Percentiles rank a stretch among this genome's conserved stretches.
Conservation (phyloP, 1,284 basidiomycete genomes). For the Leucoagaricus sp. region DNA sequence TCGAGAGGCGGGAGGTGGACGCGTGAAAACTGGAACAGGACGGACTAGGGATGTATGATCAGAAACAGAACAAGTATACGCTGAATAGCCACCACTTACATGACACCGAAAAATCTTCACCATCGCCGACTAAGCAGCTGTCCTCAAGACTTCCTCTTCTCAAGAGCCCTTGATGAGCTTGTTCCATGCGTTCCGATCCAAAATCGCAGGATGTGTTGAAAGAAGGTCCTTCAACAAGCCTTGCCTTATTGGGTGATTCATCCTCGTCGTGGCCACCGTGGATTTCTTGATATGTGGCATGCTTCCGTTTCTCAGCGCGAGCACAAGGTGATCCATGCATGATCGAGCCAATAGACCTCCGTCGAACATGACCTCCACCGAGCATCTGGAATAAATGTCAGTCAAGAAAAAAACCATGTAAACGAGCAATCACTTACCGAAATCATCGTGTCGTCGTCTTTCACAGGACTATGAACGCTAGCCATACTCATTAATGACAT, state of each 20-base stretch:
- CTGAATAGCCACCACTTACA: slow-evolving; percentile 42
- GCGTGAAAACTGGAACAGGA: slow-evolving; percentile 55
- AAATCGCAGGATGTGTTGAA: slow-evolving; percentile 66
- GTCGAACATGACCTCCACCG: slow-evolving; percentile 70
- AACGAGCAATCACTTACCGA: slow-evolving; percentile 47
- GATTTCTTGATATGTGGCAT: slow-evolving; percentile 37
- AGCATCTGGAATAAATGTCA: slow-evolving; percentile 56
- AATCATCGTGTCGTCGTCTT: slow-evolving; percentile 81
- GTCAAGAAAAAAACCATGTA: not conserved
- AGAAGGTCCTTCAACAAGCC: slow-evolving; percentile 52
- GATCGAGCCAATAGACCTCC: slow-evolving; percentile 62
- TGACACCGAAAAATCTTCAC: slow-evolving; percentile 57
- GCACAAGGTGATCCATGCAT: slow-evolving; percentile 74
- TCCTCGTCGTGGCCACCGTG: slow-evolving; percentile 34
- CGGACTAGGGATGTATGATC: slow-evolving; percentile 39
- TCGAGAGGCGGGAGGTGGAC: slow-evolving; percentile 51
- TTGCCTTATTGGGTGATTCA: slow-evolving; percentile 42
- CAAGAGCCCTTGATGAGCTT: slow-evolving; percentile 58
- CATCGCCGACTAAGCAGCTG: slow-evolving; percentile 58
- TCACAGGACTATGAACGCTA: slow-evolving; percentile 51
- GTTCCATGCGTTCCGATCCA: slow-evolving; percentile 67
- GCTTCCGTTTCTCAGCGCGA: slow-evolving; percentile 58
- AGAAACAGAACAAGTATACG: slow-evolving; percentile 11
- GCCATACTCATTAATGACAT: slow-evolving; percentile 60
- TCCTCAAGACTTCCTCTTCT: slow-evolving; percentile 71